Evolutionary conservation across 139 green algal species (phyloP).

Genomic region (Edaphochlamys debaryana): DNA sequence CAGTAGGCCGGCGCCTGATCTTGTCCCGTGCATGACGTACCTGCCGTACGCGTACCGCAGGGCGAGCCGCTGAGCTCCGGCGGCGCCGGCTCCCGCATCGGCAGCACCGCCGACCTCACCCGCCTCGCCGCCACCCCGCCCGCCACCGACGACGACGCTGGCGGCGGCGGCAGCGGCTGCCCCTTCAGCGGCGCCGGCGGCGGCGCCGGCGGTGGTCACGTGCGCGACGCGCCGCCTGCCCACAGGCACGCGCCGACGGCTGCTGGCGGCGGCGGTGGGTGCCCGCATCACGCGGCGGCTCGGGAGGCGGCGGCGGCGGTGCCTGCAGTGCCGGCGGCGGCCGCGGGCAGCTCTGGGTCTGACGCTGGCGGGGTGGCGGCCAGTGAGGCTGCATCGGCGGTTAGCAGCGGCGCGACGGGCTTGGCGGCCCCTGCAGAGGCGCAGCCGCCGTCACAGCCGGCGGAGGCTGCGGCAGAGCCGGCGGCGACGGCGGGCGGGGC

Average conservation of each 20-base stretch:
- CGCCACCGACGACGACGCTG: background rate
- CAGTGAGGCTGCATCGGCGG: background rate
- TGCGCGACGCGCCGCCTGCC: background rate
- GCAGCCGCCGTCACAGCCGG: no score
- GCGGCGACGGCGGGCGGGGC: background rate
- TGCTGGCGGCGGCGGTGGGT: background rate
- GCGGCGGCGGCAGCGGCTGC: background rate
- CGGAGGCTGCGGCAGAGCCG: background rate
- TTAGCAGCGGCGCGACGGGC: no score
- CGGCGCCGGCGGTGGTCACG: background rate
- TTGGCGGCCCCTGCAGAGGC: background rate
- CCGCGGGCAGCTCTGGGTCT: no score
- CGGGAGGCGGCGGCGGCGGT: no score
- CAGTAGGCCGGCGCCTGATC: no score
- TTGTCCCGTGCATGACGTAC: no score
- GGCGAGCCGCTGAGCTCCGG: background rate
- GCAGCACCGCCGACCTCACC: slow-evolving; percentile 13
- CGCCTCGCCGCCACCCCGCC: background rate
- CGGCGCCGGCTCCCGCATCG: slow-evolving; percentile 9
- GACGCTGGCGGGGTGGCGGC: no score
- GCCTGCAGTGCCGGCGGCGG: no score
- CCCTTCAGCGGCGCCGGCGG: background rate
- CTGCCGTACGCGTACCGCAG: no score
- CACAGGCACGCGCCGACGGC: no score
- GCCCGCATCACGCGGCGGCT: no score